Conservation (phyloP, 1,284 basidiomycete genomes). For the Blastosporella zonata region DNA sequence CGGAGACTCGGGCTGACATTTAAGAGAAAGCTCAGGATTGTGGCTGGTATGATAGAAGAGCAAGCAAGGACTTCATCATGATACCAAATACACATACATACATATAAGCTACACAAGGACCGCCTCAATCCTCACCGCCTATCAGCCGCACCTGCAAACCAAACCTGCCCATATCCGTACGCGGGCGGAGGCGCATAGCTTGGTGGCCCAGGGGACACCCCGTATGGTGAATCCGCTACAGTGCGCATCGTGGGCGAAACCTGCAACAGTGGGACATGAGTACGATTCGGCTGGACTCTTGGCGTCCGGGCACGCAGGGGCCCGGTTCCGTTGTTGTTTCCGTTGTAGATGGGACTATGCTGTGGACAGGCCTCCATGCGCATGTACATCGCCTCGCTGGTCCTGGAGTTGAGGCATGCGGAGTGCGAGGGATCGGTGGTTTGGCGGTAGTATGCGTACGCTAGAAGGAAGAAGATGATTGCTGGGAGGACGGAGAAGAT, state of each 20-base stretch:
- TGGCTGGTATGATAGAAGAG: no score
- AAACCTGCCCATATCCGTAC: conserved; percentile 8
- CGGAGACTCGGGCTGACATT: conserved; percentile 66
- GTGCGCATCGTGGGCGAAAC: conserved; percentile 2
- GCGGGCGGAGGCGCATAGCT: conserved; percentile 8
- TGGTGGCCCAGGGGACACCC: conserved; percentile 13
- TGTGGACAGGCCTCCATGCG: conserved; percentile 3
- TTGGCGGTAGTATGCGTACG: conserved; percentile 71
- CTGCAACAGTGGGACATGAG: neutral
- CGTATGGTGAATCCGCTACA: conserved; percentile 7
- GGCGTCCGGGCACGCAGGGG: neutral
- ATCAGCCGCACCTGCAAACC: neutral
- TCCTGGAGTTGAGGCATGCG: conserved; percentile 23
- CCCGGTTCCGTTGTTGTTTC: neutral
- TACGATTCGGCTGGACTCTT: neutral
- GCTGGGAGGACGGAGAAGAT: conserved; percentile 50
- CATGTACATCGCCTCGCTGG: neutral
- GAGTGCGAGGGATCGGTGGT: conserved; percentile 55
- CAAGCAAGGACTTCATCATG: neutral
- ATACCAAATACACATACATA: neutral
- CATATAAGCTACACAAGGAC: neutral
- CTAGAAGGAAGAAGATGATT: conserved; percentile 55
- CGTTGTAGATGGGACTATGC: neutral
- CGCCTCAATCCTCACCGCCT: neutral
- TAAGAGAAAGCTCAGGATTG: conserved; percentile 42